These are phyloP conservation scores for Chlamydomonas eustigma DNA, from an alignment of 139 green algal genomes.

Conservation along the genomic window DNA sequence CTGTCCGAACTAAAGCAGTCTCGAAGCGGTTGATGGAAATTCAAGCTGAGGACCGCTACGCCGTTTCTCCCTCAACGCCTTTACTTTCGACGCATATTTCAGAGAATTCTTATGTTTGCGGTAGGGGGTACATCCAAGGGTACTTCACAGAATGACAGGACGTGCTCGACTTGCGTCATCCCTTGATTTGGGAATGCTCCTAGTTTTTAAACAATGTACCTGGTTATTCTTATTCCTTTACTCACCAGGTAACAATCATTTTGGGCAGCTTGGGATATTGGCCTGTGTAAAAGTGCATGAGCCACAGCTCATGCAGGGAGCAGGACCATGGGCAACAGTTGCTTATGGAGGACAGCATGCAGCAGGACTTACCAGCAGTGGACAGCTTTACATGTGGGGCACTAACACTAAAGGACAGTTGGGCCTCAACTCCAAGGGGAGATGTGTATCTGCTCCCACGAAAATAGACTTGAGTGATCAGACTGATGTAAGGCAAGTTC, in stretches of 20 bases:
- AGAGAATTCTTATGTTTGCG: constrained; percentile 77
- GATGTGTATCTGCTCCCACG: neutral
- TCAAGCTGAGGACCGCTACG: constrained; percentile 29
- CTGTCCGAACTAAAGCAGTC: neutral
- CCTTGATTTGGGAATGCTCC: too few relatives aligned
- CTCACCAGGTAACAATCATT: constrained; percentile 31
- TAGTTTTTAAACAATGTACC: too few relatives aligned
- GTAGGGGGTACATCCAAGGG: too few relatives aligned
- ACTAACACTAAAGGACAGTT: constrained; percentile 32
- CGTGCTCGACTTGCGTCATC: too few relatives aligned
- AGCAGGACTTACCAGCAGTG: constrained; percentile 59
- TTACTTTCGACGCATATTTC: constrained; percentile 67
- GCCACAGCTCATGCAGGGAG: constrained; percentile 43
- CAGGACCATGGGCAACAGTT: constrained; percentile 64
- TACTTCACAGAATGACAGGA: too few relatives aligned
- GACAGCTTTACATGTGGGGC: constrained; percentile 79
- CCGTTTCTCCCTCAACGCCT: constrained; percentile 59
- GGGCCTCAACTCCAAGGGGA: neutral
- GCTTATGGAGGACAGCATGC: constrained; percentile 62
- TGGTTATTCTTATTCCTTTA: neutral
- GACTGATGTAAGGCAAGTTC: too few relatives aligned
- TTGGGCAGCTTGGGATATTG: neutral
- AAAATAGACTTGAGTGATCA: neutral
- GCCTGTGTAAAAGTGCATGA: constrained; percentile 20
- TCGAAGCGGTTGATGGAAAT: neutral